phyloP scores from a whole-genome alignment of 139 green algal species.

The Limnomonas spitsbergensis region DNA sequence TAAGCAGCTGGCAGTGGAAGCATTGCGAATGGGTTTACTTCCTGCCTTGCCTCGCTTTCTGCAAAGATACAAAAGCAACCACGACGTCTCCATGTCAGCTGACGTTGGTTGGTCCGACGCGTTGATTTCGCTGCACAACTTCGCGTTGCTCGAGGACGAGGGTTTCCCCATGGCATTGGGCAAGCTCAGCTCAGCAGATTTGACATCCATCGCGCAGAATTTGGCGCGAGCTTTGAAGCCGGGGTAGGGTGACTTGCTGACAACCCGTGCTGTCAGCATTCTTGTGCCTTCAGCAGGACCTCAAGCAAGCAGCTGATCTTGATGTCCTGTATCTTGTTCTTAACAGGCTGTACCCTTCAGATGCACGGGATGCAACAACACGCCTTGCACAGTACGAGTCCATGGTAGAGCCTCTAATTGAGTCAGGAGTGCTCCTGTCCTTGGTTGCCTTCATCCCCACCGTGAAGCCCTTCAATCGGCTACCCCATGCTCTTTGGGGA shows the following conservation, averaged over 20 bases:
- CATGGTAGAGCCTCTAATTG: slow-evolving; percentile 7
- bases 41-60: slow-evolving; percentile 1
- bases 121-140: slow-evolving; percentile 14
- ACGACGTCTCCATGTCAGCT: too few relatives aligned
- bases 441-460: background rate
- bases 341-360: background rate
- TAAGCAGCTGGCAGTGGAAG: slow-evolving; percentile 3
- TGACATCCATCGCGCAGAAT: background rate
- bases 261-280: too few relatives aligned
- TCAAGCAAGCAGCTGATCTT: too few relatives aligned
- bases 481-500: background rate
- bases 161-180: slow-evolving; percentile 8
- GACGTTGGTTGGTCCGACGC: slow-evolving; percentile 1
- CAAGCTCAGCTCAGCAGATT: background rate
- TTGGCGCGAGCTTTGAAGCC: slow-evolving; percentile 5
- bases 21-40: background rate
- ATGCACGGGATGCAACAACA: slow-evolving; percentile 8
- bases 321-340: too few relatives aligned
- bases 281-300: too few relatives aligned
- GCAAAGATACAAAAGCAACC: slow-evolving; percentile 13
- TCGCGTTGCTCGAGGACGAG: background rate
- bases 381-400: background rate
- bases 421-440: background rate
- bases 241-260: too few relatives aligned
- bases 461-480: slow-evolving; percentile 12